Base-by-base conservation (phyloP, 768 basidiomycete species). In the Filobasidium wieringae region DNA sequence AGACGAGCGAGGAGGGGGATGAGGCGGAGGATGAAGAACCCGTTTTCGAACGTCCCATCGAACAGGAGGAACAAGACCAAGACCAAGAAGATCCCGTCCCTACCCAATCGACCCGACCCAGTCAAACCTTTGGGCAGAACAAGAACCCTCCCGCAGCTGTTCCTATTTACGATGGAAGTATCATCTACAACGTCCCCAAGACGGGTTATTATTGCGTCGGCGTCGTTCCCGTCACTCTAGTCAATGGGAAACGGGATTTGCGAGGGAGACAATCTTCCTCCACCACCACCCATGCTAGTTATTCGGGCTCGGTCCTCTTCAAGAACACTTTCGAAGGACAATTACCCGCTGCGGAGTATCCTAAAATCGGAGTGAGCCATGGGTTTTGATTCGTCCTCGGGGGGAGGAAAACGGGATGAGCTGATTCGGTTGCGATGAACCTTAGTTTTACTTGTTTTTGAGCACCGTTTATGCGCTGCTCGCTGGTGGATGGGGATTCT, bases 141-240 rank as follows among this genome's bases (percentile, higher is more conserved):
- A 40, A 26, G 26, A 36, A 26, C 39, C n/a, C n/a, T n/a, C n/a
- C n/a, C n/a, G 49, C 34, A 2, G 47, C 36, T 19, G 66, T 70
- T 8, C 61, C 61, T 5, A 56, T 62, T 19, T 92, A 91, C 67
- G 74, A 74, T 0, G 79, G 79, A 29, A 84, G 90, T 1, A 88
- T 93, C 64, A 83, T 83, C 50, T 96, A 97, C 72, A 72, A 78
- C 24, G 88, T 97, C 24, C 77, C 77, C 27, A 86, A 85, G 72
- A 91, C 88, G 1, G 95, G 93, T 1, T 96, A 95, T 71, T 97
- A 95, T 72, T 97, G 93, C 72, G 84, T 93, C 62, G 91, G 92
- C 30, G 80, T 88, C 50, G 81, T 99, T 26, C 95, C 95, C 34
- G 82, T 97, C 31, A 91, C 88, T 9, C 79, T 88, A n/a, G 76